Evolutionary conservation across 2,329 filamentous ascomycete species (phyloP).

Genomic region (Microsporum canis): DNA sequence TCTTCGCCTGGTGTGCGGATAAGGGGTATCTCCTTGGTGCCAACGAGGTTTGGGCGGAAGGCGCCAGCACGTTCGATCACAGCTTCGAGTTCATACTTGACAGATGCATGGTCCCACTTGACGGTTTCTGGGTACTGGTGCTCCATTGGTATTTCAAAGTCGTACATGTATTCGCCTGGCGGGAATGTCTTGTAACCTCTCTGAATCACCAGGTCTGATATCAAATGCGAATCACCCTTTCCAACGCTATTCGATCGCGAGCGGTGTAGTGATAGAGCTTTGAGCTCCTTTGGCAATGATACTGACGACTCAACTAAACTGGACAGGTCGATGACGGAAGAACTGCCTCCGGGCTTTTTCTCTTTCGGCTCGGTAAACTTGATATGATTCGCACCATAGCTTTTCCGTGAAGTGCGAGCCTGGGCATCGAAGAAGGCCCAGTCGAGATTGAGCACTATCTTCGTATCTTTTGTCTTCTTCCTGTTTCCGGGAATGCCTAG

Average conservation of each 20-base stretch:
- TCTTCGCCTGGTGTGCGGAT: slow-evolving; percentile 78
- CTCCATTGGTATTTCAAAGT: slow-evolving; percentile 74
- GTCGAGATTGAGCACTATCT: slow-evolving; percentile 75
- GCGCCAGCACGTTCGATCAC: slow-evolving; percentile 76
- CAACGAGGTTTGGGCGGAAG: slow-evolving; percentile 78
- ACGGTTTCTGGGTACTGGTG: slow-evolving; percentile 72
- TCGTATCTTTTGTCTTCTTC: slow-evolving; percentile 68
- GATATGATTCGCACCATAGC: slow-evolving; percentile 53
- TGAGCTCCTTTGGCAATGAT: slow-evolving; percentile 36
- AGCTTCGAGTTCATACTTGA: slow-evolving; percentile 80
- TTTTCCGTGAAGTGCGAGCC: slow-evolving; percentile 47
- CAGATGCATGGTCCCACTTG: slow-evolving; percentile 71
- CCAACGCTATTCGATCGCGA: slow-evolving; percentile 75
- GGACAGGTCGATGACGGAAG: slow-evolving; percentile 29
- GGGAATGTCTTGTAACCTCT: slow-evolving; percentile 81
- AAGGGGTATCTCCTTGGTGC: slow-evolving; percentile 68
- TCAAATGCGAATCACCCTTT: slow-evolving; percentile 56
- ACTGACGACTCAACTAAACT: slow-evolving; percentile 36
- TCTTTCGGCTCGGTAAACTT: slow-evolving; percentile 40
- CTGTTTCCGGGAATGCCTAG: slow-evolving; percentile 64
- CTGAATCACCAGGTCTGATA: slow-evolving; percentile 49
- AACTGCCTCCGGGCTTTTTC: slow-evolving; percentile 12
- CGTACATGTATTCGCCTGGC: slow-evolving; percentile 60
- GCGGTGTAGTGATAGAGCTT: slow-evolving; percentile 62
- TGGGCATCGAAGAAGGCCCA: slow-evolving; percentile 80